Evolutionary conservation across 345 rosid genomes (phyloP).

Genomic region (Dimocarpus longan): DNA sequence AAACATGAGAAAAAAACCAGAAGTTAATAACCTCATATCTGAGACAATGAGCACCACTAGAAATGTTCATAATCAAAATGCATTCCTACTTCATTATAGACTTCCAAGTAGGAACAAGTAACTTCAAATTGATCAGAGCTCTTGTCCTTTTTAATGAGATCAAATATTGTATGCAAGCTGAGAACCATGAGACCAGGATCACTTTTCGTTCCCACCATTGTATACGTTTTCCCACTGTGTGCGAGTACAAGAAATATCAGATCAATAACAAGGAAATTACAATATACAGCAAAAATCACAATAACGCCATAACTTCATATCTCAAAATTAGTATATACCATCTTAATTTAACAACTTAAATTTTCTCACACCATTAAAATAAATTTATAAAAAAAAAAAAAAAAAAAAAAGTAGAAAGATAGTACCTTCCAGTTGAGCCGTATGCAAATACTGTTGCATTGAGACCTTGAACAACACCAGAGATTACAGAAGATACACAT

Average conservation of each 20-base stretch:
- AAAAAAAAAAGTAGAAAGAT: not conserved
- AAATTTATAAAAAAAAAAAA: too few species aligned
- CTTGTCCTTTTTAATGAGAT: conserved; percentile 65
- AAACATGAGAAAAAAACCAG: conserved; percentile 23
- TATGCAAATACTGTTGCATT: conserved; percentile 94
- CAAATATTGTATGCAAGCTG: conserved; percentile 81
- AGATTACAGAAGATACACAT: conserved; percentile 66
- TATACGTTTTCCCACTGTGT: conserved; percentile 93
- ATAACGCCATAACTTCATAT: not conserved
- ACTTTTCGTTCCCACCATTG: conserved; percentile 85
- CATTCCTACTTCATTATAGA: conserved; percentile 80
- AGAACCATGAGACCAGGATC: conserved; percentile 99
- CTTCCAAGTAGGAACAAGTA: conserved; percentile 92
- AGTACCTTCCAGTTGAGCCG: conserved; percentile 98
- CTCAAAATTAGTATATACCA: not conserved
- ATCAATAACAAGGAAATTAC: not conserved
- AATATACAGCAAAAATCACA: not conserved
- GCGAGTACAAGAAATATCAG: conserved; percentile 12
- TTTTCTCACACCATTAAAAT: too few species aligned
- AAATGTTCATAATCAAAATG: conserved; percentile 11
- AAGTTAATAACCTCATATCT: conserved; percentile 10
- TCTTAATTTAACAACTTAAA: not conserved
- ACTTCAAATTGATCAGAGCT: conserved; percentile 80
- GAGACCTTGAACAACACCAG: conserved; percentile 91
- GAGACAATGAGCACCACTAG: not conserved